These are phyloP conservation scores for Fraxinus paxiana DNA, from an alignment of 305 asterid genomes.

Conservation along the genomic window DNA sequence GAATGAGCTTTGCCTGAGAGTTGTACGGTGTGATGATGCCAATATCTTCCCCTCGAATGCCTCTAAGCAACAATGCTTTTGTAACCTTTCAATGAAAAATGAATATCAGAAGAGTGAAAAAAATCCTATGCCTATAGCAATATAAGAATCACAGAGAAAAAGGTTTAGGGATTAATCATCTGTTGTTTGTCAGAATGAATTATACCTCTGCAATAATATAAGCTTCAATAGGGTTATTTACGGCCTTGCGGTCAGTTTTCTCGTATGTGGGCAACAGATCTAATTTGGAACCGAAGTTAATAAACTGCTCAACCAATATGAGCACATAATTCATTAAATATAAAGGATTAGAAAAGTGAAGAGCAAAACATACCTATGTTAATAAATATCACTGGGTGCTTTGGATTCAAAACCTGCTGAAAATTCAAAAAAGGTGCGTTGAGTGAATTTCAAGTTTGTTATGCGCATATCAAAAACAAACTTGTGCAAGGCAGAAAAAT, in stretches of 20 bases:
- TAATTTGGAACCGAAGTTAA: constrained; percentile 23
- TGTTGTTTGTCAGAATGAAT: not conserved
- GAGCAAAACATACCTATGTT: constrained; percentile 61
- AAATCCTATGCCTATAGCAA: not conserved
- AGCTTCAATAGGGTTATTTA: constrained; percentile 80
- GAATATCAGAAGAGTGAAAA: constrained; percentile 8
- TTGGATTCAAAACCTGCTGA: constrained; percentile 70
- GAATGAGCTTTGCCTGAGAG: constrained; percentile 75
- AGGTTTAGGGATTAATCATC: not conserved
- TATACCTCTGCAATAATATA: constrained; percentile 69
- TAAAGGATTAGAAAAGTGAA: constrained; percentile 18
- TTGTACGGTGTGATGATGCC: constrained; percentile 95
- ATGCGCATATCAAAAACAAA: not conserved
- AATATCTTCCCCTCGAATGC: constrained; percentile 65
- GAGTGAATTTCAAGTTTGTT: not conserved
- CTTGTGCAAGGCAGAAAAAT: not conserved
- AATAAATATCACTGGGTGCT: constrained; percentile 70
- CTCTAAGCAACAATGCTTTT: constrained; percentile 52
- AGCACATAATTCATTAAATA: constrained; percentile 7
- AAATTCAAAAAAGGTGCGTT: constrained; percentile 16
- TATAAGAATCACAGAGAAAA: constrained; percentile 3
- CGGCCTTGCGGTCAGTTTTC: constrained; percentile 50
- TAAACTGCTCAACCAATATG: constrained; percentile 11
- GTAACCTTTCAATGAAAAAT: constrained; percentile 40
- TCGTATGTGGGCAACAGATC: constrained; percentile 81